Evolutionary conservation across 1,284 basidiomycete species (phyloP).

Genomic region (Volvariella volvacea): DNA sequence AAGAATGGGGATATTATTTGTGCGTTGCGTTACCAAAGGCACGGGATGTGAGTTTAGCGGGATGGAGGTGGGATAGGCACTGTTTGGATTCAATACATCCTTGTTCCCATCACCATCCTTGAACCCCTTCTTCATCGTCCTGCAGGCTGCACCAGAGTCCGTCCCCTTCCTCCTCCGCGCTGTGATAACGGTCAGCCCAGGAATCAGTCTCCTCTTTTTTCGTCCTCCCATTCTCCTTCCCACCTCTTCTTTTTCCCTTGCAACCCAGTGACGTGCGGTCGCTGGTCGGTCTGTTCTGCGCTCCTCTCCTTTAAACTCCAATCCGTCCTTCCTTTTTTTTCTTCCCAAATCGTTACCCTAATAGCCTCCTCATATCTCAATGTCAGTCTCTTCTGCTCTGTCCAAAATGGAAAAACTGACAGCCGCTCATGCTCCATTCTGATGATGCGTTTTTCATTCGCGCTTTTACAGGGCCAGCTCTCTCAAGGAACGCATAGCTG

Average conservation of each 20-base stretch:
- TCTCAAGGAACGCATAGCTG: conserved; percentile 72
- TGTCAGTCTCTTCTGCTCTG: background rate
- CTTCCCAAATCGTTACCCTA: background rate
- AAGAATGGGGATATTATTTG: too few species aligned
- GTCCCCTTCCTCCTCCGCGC: background rate
- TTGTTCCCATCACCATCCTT: too few species aligned
- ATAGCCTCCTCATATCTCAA: background rate
- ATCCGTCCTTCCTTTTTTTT: background rate
- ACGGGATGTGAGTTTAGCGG: too few species aligned
- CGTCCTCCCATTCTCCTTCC: background rate
- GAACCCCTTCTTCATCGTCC: background rate
- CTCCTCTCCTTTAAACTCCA: background rate
- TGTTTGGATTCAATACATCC: too few species aligned
- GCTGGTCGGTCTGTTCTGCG: conserved; percentile 6
- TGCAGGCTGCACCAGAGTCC: background rate
- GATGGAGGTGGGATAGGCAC: too few species aligned
- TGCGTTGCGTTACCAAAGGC: too few species aligned
- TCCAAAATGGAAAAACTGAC: background rate
- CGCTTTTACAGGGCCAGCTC: conserved; percentile 24
- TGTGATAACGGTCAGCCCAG: conserved; percentile 1
- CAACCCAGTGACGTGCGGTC: background rate
- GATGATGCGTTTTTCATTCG: background rate
- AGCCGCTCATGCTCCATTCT: background rate
- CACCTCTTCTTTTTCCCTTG: background rate
- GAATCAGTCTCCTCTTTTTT: background rate